Percentiles rank a stretch among this genome's conserved stretches.
Evolutionary conservation across 257 asterid genomes (phyloP).

Genomic region (Nicotiana tabacum): DNA sequence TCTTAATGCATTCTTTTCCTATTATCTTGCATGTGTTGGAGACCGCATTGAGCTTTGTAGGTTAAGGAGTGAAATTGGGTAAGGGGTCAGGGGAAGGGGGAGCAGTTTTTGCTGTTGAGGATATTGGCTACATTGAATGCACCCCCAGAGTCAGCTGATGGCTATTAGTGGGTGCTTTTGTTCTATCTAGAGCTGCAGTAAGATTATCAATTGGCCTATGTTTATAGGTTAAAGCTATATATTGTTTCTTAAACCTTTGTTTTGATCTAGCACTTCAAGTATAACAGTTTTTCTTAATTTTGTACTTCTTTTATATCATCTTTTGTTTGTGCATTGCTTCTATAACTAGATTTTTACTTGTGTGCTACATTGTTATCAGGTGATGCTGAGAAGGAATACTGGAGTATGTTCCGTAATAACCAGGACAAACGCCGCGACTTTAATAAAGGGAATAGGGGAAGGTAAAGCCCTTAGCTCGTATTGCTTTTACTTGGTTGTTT

Average conservation of each 20-base stretch:
- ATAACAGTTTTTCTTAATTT: not conserved
- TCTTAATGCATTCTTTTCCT: not conserved
- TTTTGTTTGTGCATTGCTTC: not conserved
- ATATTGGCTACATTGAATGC: not conserved
- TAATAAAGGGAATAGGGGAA: slow-evolving; percentile 59
- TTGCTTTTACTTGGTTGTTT: not conserved
- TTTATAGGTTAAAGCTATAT: not conserved
- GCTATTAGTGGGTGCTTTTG: not conserved
- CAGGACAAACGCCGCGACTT: slow-evolving; percentile 58
- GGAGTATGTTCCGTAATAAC: slow-evolving; percentile 55
- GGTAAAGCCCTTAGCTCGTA: slow-evolving; percentile 30
- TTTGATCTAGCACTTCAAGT: not conserved
- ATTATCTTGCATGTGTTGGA: not conserved
- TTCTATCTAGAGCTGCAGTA: not conserved
- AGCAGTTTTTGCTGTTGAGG: not conserved
- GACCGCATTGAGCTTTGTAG: not conserved
- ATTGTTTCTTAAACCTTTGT: not conserved
- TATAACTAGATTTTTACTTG: not conserved
- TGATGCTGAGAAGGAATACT: slow-evolving; percentile 90
- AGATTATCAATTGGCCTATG: not conserved
- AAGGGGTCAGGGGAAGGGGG: not conserved
- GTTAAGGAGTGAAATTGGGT: not conserved
- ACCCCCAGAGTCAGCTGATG: not conserved
- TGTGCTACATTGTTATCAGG: slow-evolving; percentile 35
- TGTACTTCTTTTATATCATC: not conserved